Evolutionary conservation across 805 yeast species (phyloP).

Genomic region (Myxozyma neotropica): DNA sequence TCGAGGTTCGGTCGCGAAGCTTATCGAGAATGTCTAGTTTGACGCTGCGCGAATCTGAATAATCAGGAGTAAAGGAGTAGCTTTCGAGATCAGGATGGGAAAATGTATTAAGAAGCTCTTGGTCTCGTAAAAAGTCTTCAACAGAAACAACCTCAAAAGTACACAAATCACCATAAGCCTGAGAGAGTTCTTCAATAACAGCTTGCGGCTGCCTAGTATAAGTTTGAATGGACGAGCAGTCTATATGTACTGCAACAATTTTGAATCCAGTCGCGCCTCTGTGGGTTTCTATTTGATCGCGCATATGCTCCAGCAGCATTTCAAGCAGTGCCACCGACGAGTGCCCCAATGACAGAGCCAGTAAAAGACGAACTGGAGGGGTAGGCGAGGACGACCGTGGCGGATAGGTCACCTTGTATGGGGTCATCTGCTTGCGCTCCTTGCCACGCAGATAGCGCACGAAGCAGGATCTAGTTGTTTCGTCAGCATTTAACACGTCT

Average conservation of each 20-base stretch:
- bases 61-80: constrained; percentile 2
- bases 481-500: not conserved
- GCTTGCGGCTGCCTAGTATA: constrained; percentile 19
- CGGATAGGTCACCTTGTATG: constrained; percentile 68
- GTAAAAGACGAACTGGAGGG: constrained; percentile 50
- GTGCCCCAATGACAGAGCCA: constrained; percentile 22
- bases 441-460: constrained; percentile 72
- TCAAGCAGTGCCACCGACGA: constrained; percentile 66
- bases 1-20: constrained; percentile 56
- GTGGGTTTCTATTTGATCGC: constrained; percentile 63
- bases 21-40: constrained; percentile 45
- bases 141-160: constrained; percentile 29
- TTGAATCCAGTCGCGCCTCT: constrained; percentile 71
- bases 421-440: constrained; percentile 80
- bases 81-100: constrained; percentile 6
- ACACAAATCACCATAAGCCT: constrained; percentile 40
- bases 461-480: constrained; percentile 57
- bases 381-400: constrained; percentile 47
- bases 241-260: constrained; percentile 55
- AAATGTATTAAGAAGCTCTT: not conserved
- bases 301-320: constrained; percentile 59
- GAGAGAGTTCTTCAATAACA: constrained; percentile 35
- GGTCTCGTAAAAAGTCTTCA: constrained; percentile 6
- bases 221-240: constrained; percentile 41
- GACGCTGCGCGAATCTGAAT: constrained; percentile 36